These are phyloP conservation scores for Tetrapisispora iriomotensis DNA, from an alignment of 805 yeast genomes.

Conservation along the genomic window DNA sequence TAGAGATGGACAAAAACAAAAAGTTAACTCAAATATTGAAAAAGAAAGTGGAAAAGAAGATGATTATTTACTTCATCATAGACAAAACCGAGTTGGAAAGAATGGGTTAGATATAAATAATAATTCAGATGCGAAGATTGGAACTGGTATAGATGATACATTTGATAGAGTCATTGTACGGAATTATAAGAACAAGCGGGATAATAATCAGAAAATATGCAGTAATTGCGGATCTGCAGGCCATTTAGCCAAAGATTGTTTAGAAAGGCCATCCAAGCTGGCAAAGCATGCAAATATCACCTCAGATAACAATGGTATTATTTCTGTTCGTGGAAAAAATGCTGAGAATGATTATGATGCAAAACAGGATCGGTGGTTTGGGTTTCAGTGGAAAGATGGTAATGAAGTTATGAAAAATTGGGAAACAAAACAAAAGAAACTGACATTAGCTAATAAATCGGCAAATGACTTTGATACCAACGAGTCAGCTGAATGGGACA, in stretches of 20 bases:
- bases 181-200: neutral
- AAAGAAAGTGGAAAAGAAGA: neutral
- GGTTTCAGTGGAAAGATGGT: constrained; percentile 59
- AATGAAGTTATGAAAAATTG: constrained; percentile 39
- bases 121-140: constrained; percentile 43
- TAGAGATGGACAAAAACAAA: constrained; percentile 6
- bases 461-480: constrained; percentile 6
- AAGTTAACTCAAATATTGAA: neutral
- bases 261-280: constrained; percentile 43
- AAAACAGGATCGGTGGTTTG: constrained; percentile 75
- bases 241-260: constrained; percentile 45
- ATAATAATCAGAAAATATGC: constrained; percentile 26
- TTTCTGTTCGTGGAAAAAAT: constrained; percentile 11
- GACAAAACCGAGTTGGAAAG: constrained; percentile 27
- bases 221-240: constrained; percentile 48
- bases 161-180: constrained; percentile 9
- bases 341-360: constrained; percentile 44
- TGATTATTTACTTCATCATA: constrained; percentile 46
- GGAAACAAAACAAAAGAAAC: constrained; percentile 18
- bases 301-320: neutral
- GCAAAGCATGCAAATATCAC: constrained; percentile 5
- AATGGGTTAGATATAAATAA: constrained; percentile 33
- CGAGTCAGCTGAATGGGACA: constrained; percentile 22
- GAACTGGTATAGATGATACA: constrained; percentile 47
- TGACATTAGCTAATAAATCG: constrained; percentile 8